Evolutionary conservation across 2,329 filamentous ascomycete genomes (phyloP).

Genomic region (Neofusicoccum kwambonambiense): DNA sequence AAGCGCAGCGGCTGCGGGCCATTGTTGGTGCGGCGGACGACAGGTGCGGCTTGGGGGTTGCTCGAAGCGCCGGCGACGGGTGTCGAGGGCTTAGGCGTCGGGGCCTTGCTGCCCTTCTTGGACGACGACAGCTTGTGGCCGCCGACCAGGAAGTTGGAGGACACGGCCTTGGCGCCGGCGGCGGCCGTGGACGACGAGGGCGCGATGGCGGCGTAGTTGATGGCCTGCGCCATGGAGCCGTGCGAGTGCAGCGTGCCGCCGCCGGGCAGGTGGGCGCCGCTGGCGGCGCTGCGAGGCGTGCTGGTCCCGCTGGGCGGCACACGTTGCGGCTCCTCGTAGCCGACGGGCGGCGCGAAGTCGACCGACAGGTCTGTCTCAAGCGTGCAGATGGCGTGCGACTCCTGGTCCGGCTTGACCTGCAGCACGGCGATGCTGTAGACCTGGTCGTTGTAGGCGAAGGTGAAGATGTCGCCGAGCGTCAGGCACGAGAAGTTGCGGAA

Average conservation of each 20-base stretch:
- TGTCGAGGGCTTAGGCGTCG: constrained; percentile 59
- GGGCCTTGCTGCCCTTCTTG: constrained; percentile 76
- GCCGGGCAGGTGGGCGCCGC: constrained; percentile 55
- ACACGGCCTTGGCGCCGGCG: constrained; percentile 60
- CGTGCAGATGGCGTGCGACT: constrained; percentile 83
- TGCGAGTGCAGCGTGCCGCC: constrained; percentile 78
- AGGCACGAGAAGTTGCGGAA: constrained; percentile 95
- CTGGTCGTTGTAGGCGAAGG: constrained; percentile 94
- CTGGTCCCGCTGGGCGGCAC: constrained; percentile 73
- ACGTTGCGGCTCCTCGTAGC: constrained; percentile 84
- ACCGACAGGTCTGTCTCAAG: constrained; percentile 96
- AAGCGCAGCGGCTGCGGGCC: constrained; percentile 84
- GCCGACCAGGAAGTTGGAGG: constrained; percentile 75
- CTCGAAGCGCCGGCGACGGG: constrained; percentile 60
- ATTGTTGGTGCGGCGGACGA: constrained; percentile 57
- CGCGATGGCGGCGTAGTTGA: constrained; percentile 91
- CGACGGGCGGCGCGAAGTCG: constrained; percentile 90
- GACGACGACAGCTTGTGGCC: constrained; percentile 74
- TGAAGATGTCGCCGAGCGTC: constrained; percentile 92
- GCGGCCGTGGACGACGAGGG: constrained; percentile 69
- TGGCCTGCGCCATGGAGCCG: constrained; percentile 95
- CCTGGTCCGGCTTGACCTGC: constrained; percentile 84
- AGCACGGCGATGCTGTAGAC: constrained; percentile 90
- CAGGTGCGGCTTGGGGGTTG: constrained; percentile 28
- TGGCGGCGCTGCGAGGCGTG: constrained; percentile 70